Evolutionary conservation across 768 basidiomycete species (phyloP).

Genomic region (Suillus fuscotomentosus): DNA sequence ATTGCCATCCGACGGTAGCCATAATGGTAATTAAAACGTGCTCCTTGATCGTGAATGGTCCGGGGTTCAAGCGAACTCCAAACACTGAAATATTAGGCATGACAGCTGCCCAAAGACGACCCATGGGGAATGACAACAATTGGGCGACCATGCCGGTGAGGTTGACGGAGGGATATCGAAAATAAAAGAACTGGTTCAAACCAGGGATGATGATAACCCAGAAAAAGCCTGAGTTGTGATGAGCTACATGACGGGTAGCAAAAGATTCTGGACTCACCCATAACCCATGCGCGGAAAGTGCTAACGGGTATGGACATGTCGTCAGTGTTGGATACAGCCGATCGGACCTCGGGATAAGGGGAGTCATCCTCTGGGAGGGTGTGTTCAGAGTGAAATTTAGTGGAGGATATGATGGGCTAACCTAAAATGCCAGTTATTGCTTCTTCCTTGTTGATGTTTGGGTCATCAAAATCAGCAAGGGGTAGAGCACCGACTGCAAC

Average conservation of each 20-base stretch:
- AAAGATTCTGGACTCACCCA: constrained; percentile 23
- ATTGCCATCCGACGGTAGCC: constrained; percentile 49
- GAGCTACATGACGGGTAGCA: not conserved
- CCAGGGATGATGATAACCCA: constrained; percentile 61
- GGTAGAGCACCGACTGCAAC: not conserved
- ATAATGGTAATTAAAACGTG: constrained; percentile 65
- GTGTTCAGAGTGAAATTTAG: not conserved
- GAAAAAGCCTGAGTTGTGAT: constrained; percentile 31
- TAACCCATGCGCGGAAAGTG: constrained; percentile 37
- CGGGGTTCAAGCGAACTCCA: constrained; percentile 32
- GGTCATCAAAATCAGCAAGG: constrained; percentile 40
- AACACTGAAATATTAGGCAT: constrained; percentile 36
- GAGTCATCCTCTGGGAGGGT: constrained; percentile 41
- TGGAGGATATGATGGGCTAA: not conserved
- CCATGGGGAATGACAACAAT: constrained; percentile 6
- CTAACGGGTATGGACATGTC: constrained; percentile 39
- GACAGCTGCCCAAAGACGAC: constrained; percentile 56
- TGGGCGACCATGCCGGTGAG: constrained; percentile 45
- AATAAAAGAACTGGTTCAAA: constrained; percentile 70
- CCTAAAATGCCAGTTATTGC: constrained; percentile 12
- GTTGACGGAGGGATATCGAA: constrained; percentile 49
- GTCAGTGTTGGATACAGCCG: constrained; percentile 49
- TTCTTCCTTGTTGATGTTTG: constrained; percentile 42
- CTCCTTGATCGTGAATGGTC: constrained; percentile 62
- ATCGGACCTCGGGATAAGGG: constrained; percentile 53